Evolutionary conservation across 768 basidiomycete species (phyloP).

Genomic region (Boletellus ananas): DNA sequence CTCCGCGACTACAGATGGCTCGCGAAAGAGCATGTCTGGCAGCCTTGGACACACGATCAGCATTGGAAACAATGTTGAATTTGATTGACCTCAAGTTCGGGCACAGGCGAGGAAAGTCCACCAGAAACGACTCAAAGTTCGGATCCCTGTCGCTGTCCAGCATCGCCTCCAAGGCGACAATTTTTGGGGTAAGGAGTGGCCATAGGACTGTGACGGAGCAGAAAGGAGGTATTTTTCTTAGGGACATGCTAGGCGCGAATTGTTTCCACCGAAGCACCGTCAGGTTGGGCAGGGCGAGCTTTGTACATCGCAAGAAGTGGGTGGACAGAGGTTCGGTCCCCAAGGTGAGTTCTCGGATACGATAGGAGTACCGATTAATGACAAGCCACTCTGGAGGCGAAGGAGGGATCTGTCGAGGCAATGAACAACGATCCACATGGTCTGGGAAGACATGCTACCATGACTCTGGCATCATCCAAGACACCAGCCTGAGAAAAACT

Average conservation of each 20-base stretch:
- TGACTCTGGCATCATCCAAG: background rate
- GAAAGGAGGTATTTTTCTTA: too few relatives aligned
- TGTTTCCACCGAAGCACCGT: background rate
- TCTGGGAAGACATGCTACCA: background rate
- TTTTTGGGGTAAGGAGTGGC: background rate
- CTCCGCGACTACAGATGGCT: background rate
- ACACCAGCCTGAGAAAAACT: background rate
- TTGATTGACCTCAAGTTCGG: slow-evolving; percentile 2
- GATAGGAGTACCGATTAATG: background rate
- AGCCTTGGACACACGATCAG: background rate
- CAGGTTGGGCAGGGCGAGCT: background rate
- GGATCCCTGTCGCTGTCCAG: background rate
- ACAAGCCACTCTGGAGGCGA: background rate
- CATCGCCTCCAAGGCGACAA: background rate
- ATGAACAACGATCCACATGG: background rate
- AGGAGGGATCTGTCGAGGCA: background rate
- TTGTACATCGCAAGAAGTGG: background rate
- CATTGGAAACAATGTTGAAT: background rate
- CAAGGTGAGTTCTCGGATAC: background rate
- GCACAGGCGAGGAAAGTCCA: background rate
- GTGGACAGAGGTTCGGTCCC: background rate
- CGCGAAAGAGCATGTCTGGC: background rate
- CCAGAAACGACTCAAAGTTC: background rate
- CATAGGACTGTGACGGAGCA: background rate
- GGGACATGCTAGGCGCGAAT: background rate